These are phyloP conservation scores for Abortiporus biennis DNA, from an alignment of 1,284 basidiomycete genomes.

Conservation along the genomic window DNA sequence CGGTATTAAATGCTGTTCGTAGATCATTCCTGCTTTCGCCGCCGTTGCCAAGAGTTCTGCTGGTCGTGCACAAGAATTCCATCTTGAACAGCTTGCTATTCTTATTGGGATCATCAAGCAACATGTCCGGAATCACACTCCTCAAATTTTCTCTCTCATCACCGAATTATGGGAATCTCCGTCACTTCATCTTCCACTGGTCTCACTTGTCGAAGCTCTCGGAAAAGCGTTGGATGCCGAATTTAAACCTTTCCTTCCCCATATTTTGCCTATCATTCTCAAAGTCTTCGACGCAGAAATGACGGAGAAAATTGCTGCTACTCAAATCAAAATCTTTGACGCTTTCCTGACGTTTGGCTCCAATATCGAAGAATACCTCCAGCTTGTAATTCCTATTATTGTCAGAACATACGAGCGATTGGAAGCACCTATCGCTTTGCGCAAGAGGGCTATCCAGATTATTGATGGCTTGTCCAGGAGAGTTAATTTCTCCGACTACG, in stretches of 20 bases:
- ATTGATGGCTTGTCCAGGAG: constrained; percentile 89
- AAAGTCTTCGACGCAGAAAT: constrained; percentile 88
- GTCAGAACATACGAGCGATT: constrained; percentile 87
- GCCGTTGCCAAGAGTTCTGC: constrained; percentile 81
- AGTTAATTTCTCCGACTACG: constrained; percentile 99
- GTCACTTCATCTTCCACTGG: constrained; percentile 87
- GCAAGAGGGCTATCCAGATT: constrained; percentile 88
- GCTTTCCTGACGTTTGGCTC: constrained; percentile 94
- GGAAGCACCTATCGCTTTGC: constrained; percentile 70
- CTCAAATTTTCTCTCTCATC: constrained; percentile 78
- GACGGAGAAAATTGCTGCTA: constrained; percentile 70
- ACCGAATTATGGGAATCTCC: constrained; percentile 88
- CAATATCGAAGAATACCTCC: constrained; percentile 97
- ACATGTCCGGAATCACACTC: constrained; percentile 91
- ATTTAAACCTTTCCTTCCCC: constrained; percentile 96
- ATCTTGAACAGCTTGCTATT: constrained; percentile 94
- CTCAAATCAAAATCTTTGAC: constrained; percentile 89
- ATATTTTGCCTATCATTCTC: constrained; percentile 86
- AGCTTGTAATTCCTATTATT: constrained; percentile 94
- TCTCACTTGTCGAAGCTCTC: constrained; percentile 91
- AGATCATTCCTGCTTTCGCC: constrained; percentile 97
- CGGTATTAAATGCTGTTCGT: constrained; percentile 1
- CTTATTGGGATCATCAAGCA: constrained; percentile 97
- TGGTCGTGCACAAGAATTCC: constrained; percentile 86
- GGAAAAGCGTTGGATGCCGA: constrained; percentile 95